These are phyloP conservation scores for Trichoderma reesei DNA, from an alignment of 495 filamentous ascomycete genomes.

Conservation along the genomic window DNA sequence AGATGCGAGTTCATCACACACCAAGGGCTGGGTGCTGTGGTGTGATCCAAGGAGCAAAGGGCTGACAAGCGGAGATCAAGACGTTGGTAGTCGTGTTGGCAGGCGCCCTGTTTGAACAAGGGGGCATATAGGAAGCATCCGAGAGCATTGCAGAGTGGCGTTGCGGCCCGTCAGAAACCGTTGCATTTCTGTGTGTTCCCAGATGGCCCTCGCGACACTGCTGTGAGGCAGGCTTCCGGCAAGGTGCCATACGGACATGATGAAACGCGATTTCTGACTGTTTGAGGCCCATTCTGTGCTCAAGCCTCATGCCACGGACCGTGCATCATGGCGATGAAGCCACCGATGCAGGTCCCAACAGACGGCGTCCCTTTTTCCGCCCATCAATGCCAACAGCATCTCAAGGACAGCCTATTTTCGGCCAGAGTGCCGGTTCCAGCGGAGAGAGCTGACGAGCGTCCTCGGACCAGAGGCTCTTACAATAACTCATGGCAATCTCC, in stretches of 20 bases:
- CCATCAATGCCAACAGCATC: constrained; percentile 24
- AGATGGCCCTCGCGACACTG: constrained; percentile 23
- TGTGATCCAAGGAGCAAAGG: constrained; percentile 28
- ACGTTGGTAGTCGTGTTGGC: constrained; percentile 16
- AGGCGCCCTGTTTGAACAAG: not conserved
- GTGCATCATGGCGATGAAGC: constrained; percentile 12
- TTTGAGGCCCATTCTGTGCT: constrained; percentile 31
- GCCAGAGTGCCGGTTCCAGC: constrained; percentile 55
- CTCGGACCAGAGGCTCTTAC: constrained; percentile 51
- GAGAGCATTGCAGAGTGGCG: constrained; percentile 27
- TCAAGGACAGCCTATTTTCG: constrained; percentile 34
- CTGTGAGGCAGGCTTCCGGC: constrained; percentile 8
- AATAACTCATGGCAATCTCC: constrained; percentile 48
- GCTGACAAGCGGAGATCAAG: constrained; percentile 11
- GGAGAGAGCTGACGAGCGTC: constrained; percentile 51
- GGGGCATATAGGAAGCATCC: constrained; percentile 20
- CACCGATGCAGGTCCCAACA: constrained; percentile 19
- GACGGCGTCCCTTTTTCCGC: constrained; percentile 28
- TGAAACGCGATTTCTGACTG: constrained; percentile 26
- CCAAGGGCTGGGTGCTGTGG: constrained; percentile 31
- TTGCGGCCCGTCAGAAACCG: constrained; percentile 15
- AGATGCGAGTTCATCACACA: constrained; percentile 28
- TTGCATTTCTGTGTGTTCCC: constrained; percentile 31
- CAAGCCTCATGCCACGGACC: constrained; percentile 16
- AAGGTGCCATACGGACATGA: constrained; percentile 16